These are phyloP conservation scores for Breynia disticha DNA, from an alignment of 441 rosid species.

Conservation along the genomic window DNA sequence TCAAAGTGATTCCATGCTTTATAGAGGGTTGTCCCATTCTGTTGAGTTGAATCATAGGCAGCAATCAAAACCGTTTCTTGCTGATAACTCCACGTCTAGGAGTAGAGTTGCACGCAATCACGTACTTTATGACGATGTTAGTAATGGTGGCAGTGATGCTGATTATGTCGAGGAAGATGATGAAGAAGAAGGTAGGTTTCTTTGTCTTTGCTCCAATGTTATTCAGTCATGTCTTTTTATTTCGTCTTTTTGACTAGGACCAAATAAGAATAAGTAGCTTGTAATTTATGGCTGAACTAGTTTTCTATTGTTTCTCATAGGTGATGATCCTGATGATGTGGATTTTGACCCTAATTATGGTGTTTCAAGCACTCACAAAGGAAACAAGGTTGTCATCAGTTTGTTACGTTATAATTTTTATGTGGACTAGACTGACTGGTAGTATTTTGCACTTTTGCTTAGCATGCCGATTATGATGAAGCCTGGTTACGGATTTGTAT, in stretches of 20 bases:
- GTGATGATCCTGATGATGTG: conserved; percentile 94
- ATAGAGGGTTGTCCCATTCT: conserved; percentile 47
- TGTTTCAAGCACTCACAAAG: conserved; percentile 26
- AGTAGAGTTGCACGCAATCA: conserved; percentile 33
- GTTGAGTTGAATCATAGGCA: conserved; percentile 42
- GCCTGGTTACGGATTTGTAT: no score
- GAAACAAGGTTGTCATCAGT: conserved; percentile 40
- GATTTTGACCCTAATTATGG: conserved; percentile 83
- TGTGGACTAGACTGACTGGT: no score
- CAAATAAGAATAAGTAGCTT: no score
- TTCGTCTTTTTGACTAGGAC: no score
- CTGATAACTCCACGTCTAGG: conserved; percentile 39
- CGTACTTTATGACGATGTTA: conserved; percentile 25
- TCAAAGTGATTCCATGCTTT: conserved; percentile 64
- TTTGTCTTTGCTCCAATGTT: conserved; percentile 13
- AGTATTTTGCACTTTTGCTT: not conserved
- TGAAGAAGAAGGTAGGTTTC: conserved; percentile 67
- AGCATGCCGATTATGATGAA: no score
- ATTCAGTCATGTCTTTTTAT: not conserved
- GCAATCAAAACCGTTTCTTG: conserved; percentile 31
- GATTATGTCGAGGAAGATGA: conserved; percentile 67
- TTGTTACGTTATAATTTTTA: no score
- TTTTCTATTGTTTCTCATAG: conserved; percentile 39
- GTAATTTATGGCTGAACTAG: conserved; percentile 12
- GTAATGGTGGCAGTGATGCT: conserved; percentile 38